Evolutionary conservation across 2,329 filamentous ascomycete species (phyloP), one percentile per base, ranked within the genome.

Genomic region (Diplodia sapinea): DNA sequence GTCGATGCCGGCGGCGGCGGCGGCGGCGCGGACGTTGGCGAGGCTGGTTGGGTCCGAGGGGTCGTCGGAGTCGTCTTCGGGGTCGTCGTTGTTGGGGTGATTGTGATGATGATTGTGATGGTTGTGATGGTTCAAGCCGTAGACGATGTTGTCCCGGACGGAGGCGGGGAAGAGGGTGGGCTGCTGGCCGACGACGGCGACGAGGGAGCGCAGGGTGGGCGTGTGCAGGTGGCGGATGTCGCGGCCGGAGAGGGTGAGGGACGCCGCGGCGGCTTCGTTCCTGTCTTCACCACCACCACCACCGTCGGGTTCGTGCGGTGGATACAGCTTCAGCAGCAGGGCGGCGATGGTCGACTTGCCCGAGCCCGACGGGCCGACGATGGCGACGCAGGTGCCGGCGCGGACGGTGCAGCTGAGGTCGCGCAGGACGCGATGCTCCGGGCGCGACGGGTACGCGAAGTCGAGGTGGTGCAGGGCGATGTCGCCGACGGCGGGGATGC

Each of bases 291-390:
- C 26, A 26, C 26, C 23, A 26, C 23, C 23, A 26, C 23, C 23
- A 26, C 23, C 23, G n/a, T n/a, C n/a, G n/a, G n/a, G n/a, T n/a
- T n/a, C n/a, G n/a, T n/a, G n/a, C 1, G 78, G 71, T 65, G 82
- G 77, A 73, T 95, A 93, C 0, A 97, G 82, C 0, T 90, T 87
- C 4, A 96, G 80, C 0, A 98, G 82, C 0, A 98, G 80, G 0
- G 90, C 87, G 0, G 90, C 85, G 43, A 97, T 84, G 0, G 94
- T 97, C 15, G 91, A 94, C 79, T 99, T 98, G 0, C 95, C 94
- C n/a, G 90, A 92, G 0, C 95, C 94, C 0, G 93, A 97, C 0
- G 86, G 81, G 0, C 94, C 94, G 2, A 96, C 93, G 23, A 98
- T 87, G 2, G 92, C 93, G 0, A 89, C 89, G 71, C 87, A 91